A percentile compares a stretch with the other conserved stretches of the same genome.
phyloP scores from a whole-genome alignment of 768 basidiomycete species.

The Amanita thiersii region DNA sequence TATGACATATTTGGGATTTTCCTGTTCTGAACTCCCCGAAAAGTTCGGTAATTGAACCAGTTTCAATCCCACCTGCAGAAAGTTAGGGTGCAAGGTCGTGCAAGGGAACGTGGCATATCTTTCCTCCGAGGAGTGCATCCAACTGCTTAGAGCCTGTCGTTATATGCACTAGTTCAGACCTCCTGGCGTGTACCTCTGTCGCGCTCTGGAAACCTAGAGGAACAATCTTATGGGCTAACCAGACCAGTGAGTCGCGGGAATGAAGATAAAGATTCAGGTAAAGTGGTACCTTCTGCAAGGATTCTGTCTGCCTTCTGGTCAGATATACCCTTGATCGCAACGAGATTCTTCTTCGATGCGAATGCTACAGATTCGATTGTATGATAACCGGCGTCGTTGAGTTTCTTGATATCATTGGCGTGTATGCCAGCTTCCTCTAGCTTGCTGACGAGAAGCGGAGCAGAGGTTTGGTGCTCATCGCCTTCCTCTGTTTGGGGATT shows the following conservation, averaged over 20 bases:
- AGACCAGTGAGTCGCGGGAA: conserved; percentile 6
- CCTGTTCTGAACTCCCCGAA: conserved; percentile 99
- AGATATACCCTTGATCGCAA: conserved; percentile 92
- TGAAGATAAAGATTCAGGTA: conserved; percentile 1
- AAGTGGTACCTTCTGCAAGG: conserved; percentile 63
- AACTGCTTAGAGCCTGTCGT: conserved; percentile 95
- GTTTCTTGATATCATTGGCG: conserved; percentile 89
- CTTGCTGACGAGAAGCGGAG: conserved; percentile 81
- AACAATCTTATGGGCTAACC: conserved; percentile 85
- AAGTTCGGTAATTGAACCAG: conserved; percentile 95
- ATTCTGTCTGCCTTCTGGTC: conserved; percentile 98
- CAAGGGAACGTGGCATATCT: conserved; percentile 11
- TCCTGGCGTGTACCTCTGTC: conserved; percentile 91
- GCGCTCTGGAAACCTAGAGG: conserved; percentile 98
- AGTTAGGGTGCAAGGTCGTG: conserved; percentile 7
- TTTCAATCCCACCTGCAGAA: conserved; percentile 83
- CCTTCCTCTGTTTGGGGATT: conserved; percentile 41
- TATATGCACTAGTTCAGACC: conserved; percentile 93
- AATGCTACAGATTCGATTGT: conserved; percentile 96
- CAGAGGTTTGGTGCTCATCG: conserved; percentile 55
- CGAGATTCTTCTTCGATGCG: conserved; percentile 88
- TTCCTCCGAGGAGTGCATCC: conserved; percentile 91
- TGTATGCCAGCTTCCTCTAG: conserved; percentile 85
- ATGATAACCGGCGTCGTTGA: conserved; percentile 83
- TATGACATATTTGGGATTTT: conserved; percentile 97